These are phyloP conservation scores for Termitomyces heimii DNA, from an alignment of 768 basidiomycete species.

Conservation along the genomic window DNA sequence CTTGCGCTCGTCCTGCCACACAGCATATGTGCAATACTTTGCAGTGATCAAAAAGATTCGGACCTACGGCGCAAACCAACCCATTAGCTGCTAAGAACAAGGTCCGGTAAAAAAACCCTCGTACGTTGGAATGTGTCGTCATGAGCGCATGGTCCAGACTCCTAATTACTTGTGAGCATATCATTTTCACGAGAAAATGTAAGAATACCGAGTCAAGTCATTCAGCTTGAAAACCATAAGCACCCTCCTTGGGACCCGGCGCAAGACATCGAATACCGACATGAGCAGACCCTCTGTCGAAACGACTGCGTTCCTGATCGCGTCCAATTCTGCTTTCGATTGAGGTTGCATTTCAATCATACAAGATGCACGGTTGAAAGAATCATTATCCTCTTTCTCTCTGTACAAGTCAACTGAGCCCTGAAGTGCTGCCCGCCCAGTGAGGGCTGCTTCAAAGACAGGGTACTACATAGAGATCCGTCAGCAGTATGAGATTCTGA, in stretches of 20 bases:
- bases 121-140: constrained; percentile 80
- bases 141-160: constrained; percentile 79
- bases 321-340: constrained; percentile 72
- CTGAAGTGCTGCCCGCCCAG: constrained; percentile 74
- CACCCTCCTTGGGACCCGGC: constrained; percentile 79
- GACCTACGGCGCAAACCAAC: constrained; percentile 33
- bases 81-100: neutral
- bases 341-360: constrained; percentile 73
- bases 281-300: constrained; percentile 76
- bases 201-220: constrained; percentile 66
- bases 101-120: constrained; percentile 6
- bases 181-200: neutral
- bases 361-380: constrained; percentile 63
- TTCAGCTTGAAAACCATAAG: constrained; percentile 84
- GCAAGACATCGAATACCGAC: constrained; percentile 82
- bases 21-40: constrained; percentile 76
- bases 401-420: constrained; percentile 43
- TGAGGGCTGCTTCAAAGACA: constrained; percentile 91
- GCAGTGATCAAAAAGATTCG: constrained; percentile 91
- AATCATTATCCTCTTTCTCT: constrained; percentile 25
- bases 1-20: constrained; percentile 66
- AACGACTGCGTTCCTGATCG: constrained; percentile 78
- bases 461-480: constrained; percentile 58
- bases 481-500: neutral
- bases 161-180: constrained; percentile 29